Evolutionary conservation across 1,139 yeast species (phyloP), one percentile per base, ranked within the genome.

Genomic region (Blastobotrys ciferrii): DNA sequence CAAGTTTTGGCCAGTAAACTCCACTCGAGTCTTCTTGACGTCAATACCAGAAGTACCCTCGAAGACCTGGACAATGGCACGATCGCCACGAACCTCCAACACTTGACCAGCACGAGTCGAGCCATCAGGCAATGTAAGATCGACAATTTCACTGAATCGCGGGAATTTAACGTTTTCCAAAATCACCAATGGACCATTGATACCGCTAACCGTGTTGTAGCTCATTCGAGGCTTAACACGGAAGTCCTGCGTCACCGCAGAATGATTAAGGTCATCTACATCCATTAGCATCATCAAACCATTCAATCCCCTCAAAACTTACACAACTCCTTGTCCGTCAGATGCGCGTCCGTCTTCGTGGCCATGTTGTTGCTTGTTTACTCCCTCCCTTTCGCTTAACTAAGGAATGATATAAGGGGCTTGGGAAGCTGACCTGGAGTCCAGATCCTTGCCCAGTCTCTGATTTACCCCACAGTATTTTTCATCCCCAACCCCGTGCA

Each of bases 11-110:
- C 99, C 98, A 33, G 98, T 91, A 73, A 92, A 92, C 71, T 94
- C 98, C 52, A 94, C 96, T 53, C 89, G 79, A 47, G 99, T 92
- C 74, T 91, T 92, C 73, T 92, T 89, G 55, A 94, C 98, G 75
- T 94, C 98, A 62, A 91, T 86, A 63, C 98, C 98, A 4, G 96
- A 82, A 44, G 98, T 91, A 66, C 98, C 98, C 75, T 92, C 98
- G 66, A 92, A 92, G 49, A 92, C 98, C 78, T 92, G 99, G 47
- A 92, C 99, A 71, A 92, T 83, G 46, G 99, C 99, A 66, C 94
- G 85, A 64, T 87, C 82, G 53, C 98, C 98, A 72, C 95, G 84
- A 52, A 94, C 98, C 74, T 92, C 99, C 65, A 92, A 80, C 38
- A 92, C 98, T 74, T 92, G 98, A 63, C 99, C 99, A 53, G 95